These are phyloP conservation scores for Penicillium paradoxum DNA, from an alignment of 495 filamentous ascomycete species.

Conservation along the genomic window DNA sequence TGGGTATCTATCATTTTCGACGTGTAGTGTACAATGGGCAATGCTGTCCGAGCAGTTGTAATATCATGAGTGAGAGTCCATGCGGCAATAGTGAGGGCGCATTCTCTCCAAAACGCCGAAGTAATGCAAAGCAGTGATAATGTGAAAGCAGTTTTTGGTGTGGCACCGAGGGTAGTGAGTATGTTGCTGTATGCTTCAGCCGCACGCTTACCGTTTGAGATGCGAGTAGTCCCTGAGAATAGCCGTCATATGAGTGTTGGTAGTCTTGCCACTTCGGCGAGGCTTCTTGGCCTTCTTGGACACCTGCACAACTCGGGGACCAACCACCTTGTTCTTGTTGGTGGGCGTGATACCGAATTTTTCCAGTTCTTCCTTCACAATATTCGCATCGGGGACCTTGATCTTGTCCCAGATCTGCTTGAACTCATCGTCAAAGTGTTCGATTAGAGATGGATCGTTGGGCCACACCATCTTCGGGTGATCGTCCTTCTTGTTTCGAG, in stretches of 20 bases:
- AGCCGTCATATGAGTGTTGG: slow-evolving; percentile 88
- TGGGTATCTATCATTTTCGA: slow-evolving; percentile 31
- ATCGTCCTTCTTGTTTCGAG: slow-evolving; percentile 89
- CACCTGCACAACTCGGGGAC: slow-evolving; percentile 47
- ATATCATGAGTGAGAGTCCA: background rate
- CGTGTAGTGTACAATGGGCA: slow-evolving; percentile 16
- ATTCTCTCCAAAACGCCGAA: slow-evolving; percentile 16
- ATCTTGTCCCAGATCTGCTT: slow-evolving; percentile 75
- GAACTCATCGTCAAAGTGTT: slow-evolving; percentile 78
- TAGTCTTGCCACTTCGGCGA: slow-evolving; percentile 74
- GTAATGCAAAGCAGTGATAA: slow-evolving; percentile 15
- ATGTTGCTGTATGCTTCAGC: background rate
- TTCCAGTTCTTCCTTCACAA: slow-evolving; percentile 68
- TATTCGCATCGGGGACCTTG: slow-evolving; percentile 67
- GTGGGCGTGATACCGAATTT: slow-evolving; percentile 72
- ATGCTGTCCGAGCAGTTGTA: background rate
- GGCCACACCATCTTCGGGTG: slow-evolving; percentile 81
- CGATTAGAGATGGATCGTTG: slow-evolving; percentile 72
- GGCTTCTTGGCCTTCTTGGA: slow-evolving; percentile 59
- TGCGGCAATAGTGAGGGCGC: background rate
- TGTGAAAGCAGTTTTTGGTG: background rate
- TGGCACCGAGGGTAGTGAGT: background rate
- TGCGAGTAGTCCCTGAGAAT: slow-evolving; percentile 81
- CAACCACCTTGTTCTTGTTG: slow-evolving; percentile 64
- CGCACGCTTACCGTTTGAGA: slow-evolving; percentile 40